Percentiles rank a stretch among this genome's conserved stretches.
Evolutionary conservation across 2,329 filamentous ascomycete species (phyloP).

Genomic region (Xylaria sp.): DNA sequence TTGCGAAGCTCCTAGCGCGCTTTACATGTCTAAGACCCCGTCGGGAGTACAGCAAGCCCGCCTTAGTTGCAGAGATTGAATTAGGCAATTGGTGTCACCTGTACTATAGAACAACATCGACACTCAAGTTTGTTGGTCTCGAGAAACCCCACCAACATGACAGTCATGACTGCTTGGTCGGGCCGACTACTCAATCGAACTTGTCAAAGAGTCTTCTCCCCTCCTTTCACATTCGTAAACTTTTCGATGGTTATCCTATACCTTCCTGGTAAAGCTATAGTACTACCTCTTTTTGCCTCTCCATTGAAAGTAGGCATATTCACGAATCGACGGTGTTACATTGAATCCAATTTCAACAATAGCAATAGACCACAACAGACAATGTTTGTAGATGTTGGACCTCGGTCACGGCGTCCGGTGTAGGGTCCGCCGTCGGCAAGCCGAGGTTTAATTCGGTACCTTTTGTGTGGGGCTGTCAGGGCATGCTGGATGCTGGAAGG

Average conservation of each 20-base stretch:
- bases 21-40: constrained; percentile 17
- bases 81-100: constrained; percentile 34
- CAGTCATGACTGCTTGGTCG: background rate
- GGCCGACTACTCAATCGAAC: constrained; percentile 1
- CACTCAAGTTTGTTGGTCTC: constrained; percentile 7
- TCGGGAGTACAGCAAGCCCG: constrained; percentile 23
- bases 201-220: background rate
- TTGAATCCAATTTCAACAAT: background rate
- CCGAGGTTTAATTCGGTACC: constrained; percentile 21
- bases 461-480: constrained; percentile 10
- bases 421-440: background rate
- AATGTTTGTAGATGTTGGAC: background rate
- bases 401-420: constrained; percentile 6
- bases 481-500: background rate
- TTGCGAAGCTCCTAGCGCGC: constrained; percentile 22
- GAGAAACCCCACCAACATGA: constrained; percentile 1
- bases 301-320: background rate
- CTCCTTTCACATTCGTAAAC: background rate
- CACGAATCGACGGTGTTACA: background rate
- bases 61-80: constrained; percentile 27
- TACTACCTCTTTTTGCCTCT: background rate
- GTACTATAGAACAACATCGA: constrained; percentile 31
- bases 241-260: background rate
- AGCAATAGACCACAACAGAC: background rate
- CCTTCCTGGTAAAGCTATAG: no score